Percentiles rank a stretch among this genome's conserved stretches.
phyloP scores from a whole-genome alignment of 176 grass and related monocot genomes.

The Rhynchospora breviuscula region DNA sequence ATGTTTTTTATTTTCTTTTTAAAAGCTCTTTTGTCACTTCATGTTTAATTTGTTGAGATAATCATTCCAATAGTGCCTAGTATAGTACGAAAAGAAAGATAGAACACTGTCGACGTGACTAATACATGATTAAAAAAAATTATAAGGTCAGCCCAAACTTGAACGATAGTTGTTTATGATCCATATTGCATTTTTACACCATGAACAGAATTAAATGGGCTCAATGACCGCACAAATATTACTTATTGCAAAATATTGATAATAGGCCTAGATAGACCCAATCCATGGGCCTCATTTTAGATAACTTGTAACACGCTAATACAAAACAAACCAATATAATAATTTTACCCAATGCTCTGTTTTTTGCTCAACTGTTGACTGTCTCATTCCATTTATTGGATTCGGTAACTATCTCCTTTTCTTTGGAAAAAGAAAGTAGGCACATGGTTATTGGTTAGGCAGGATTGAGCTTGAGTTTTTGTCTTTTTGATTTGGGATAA shows the following conservation, averaged over 20 bases:
- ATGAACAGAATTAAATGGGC: background rate
- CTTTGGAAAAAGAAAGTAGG: too few relatives aligned
- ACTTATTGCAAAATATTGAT: background rate
- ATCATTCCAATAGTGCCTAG: too few relatives aligned
- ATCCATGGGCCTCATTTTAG: background rate
- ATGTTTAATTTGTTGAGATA: background rate
- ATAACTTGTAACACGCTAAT: too few relatives aligned
- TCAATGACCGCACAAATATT: background rate
- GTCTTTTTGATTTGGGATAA: conserved; percentile 11
- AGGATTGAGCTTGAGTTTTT: background rate
- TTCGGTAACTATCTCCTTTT: too few relatives aligned
- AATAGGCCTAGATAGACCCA: too few relatives aligned
- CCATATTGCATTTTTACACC: background rate
- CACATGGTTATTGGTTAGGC: too few relatives aligned
- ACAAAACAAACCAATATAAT: background rate
- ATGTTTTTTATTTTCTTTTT: background rate
- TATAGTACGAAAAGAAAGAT: too few relatives aligned
- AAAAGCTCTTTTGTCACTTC: background rate
- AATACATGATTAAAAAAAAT: too few relatives aligned
- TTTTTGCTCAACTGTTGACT: background rate
- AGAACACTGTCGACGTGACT: too few relatives aligned
- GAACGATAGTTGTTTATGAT: background rate
- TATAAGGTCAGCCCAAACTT: background rate
- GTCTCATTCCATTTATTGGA: too few relatives aligned
- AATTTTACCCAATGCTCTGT: background rate